Percentiles rank a stretch among this genome's conserved stretches.
These are phyloP conservation scores for Suhomyces faveliae DNA, from an alignment of 805 yeast species.

Conservation along the genomic window DNA sequence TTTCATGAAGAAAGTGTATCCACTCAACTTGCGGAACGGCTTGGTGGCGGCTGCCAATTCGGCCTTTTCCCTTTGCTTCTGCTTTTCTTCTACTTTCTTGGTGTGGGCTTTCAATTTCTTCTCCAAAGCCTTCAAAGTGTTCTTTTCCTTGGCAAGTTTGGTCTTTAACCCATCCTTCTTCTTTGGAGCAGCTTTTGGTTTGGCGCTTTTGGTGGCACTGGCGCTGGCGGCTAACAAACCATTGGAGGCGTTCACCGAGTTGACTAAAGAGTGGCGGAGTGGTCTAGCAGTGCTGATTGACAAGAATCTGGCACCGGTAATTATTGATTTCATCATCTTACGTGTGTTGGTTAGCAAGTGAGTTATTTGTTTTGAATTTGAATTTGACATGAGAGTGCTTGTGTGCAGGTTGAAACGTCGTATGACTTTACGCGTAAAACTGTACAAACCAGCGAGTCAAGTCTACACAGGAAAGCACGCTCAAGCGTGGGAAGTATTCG, in stretches of 20 bases:
- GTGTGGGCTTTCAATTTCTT: conserved; percentile 19
- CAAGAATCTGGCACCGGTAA: neutral
- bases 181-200: conserved; percentile 3
- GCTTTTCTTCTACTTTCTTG: conserved; percentile 16
- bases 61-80: conserved; percentile 16
- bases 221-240: neutral
- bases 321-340: neutral
- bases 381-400: neutral
- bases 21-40: conserved; percentile 22
- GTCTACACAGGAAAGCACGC: too few relatives aligned
- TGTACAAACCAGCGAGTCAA: too few relatives aligned
- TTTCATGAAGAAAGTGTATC: conserved; percentile 25
- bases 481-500: too few relatives aligned
- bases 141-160: conserved; percentile 18
- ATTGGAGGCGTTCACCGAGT: neutral
- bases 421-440: too few relatives aligned
- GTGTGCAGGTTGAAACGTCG: neutral
- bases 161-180: conserved; percentile 17
- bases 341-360: neutral
- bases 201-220: neutral
- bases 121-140: conserved; percentile 13
- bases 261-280: neutral
- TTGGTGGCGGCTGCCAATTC: conserved; percentile 20
- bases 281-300: neutral
- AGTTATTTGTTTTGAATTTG: neutral